Conservation (phyloP, 495 filamentous ascomycete genomes). For the Penicillium herquei region DNA sequence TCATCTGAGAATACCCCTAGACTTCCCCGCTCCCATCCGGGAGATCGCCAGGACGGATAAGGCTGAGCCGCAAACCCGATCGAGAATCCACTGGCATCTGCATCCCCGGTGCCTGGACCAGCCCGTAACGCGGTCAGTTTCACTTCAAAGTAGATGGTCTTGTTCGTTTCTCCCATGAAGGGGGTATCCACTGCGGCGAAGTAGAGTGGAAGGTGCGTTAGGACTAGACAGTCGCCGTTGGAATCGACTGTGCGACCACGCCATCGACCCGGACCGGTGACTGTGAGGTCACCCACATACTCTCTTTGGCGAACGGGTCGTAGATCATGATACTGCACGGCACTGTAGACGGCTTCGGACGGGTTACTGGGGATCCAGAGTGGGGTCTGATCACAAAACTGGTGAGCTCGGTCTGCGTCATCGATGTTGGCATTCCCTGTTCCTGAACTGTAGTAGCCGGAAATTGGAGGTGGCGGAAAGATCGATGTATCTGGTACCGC, state of each 20-base stretch:
- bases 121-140: conserved; percentile 48
- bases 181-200: conserved; percentile 67
- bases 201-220: conserved; percentile 75
- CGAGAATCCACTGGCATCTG: conserved; percentile 62
- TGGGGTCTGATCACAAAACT: conserved; percentile 66
- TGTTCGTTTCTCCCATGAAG: conserved; percentile 47
- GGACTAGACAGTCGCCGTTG: conserved; percentile 46
- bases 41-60: conserved; percentile 83
- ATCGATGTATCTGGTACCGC: conserved; percentile 74
- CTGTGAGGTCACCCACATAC: conserved; percentile 43
- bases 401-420: conserved; percentile 69
- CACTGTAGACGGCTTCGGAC: conserved; percentile 35
- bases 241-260: conserved; percentile 39
- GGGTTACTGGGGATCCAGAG: conserved; percentile 56
- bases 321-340: conserved; percentile 43
- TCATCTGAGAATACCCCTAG: conserved; percentile 91
- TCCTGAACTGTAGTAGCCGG: conserved; percentile 64
- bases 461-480: conserved; percentile 77
- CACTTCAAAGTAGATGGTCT: conserved; percentile 80
- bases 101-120: conserved; percentile 23
- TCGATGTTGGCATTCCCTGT: conserved; percentile 70
- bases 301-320: conserved; percentile 45
- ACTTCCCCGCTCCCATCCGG: conserved; percentile 86
- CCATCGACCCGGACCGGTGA: conserved; percentile 39
- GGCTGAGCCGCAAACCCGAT: conserved; percentile 78